These are phyloP conservation scores for Xylariaceae sp. DNA, from an alignment of 2,329 filamentous ascomycete genomes.

Conservation along the genomic window DNA sequence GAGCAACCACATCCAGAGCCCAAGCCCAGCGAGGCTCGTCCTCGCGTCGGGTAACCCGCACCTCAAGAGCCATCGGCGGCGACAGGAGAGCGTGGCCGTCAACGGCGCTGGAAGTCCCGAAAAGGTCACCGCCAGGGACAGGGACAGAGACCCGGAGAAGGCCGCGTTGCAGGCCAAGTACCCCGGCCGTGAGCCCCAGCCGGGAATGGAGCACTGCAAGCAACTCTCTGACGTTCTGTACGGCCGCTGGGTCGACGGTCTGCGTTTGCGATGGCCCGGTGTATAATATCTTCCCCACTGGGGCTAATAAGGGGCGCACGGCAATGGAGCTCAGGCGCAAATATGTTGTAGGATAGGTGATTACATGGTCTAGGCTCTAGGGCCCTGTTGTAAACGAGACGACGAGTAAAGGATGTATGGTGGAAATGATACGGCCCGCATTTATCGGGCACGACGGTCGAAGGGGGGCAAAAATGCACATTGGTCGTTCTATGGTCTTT, in stretches of 20 bases:
- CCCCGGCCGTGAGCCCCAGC: slow-evolving; percentile 55
- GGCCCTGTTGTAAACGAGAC: neutral
- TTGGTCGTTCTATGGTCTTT: neutral
- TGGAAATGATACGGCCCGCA: neutral
- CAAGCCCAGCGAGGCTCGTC: slow-evolving; percentile 67
- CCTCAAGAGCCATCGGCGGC: slow-evolving; percentile 74
- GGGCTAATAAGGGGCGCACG: neutral
- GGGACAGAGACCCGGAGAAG: slow-evolving; percentile 53
- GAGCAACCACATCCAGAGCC: slow-evolving; percentile 44
- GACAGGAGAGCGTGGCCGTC: slow-evolving; percentile 51
- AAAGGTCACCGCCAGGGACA: slow-evolving; percentile 32
- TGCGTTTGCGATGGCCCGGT: slow-evolving; percentile 70
- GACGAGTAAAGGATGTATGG: neutral
- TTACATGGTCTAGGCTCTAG: neutral
- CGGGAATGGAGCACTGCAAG: slow-evolving; percentile 90
- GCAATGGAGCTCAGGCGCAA: neutral
- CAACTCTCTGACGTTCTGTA: slow-evolving; percentile 90
- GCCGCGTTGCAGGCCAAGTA: slow-evolving; percentile 54
- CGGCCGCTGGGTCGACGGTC: slow-evolving; percentile 82
- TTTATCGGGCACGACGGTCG: neutral
- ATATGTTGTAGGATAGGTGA: neutral
- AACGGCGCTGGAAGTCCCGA: slow-evolving; percentile 34
- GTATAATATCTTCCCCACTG: slow-evolving; percentile 7
- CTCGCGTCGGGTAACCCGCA: slow-evolving; percentile 84
- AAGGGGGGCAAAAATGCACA: neutral